phyloP scores from a whole-genome alignment of 352 stramenopile genomes.

The Phytophthora kernoviae region DNA sequence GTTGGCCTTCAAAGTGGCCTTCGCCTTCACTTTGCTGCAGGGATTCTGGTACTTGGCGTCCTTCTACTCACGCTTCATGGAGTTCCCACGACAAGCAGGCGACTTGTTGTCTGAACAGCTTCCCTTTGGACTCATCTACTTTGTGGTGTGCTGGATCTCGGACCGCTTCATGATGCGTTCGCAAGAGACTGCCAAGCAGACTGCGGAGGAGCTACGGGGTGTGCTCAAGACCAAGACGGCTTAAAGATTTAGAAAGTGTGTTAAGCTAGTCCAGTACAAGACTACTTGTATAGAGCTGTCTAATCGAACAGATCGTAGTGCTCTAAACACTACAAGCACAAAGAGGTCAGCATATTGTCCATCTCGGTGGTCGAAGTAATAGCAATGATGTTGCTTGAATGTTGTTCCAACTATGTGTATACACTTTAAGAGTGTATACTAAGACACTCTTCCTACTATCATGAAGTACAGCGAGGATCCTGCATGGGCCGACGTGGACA shows the following conservation, averaged over 20 bases:
- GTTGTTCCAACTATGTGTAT: constrained; percentile 8
- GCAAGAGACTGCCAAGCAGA: constrained; percentile 65
- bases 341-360: neutral
- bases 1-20: constrained; percentile 79
- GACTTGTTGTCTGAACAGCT: constrained; percentile 69
- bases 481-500: constrained; percentile 78
- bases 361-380: neutral
- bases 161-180: constrained; percentile 86
- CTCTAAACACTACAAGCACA: neutral
- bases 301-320: neutral
- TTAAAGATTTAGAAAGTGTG: constrained; percentile 3
- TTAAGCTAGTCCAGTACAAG: neutral
- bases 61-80: constrained; percentile 53
- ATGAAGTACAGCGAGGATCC: constrained; percentile 75
- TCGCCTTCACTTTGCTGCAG: constrained; percentile 77
- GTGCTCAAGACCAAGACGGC: constrained; percentile 44
- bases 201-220: constrained; percentile 58
- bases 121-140: constrained; percentile 77
- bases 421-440: too few species aligned
- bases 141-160: constrained; percentile 73
- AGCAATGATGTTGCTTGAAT: constrained; percentile 11
- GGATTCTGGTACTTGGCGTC: constrained; percentile 64
- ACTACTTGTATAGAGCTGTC: neutral
- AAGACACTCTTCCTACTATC: neutral
- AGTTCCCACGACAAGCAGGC: constrained; percentile 48